Percentiles rank a stretch among this genome's conserved stretches.
These are phyloP conservation scores for Pythium oligandrum DNA, from an alignment of 352 stramenopile genomes.

Conservation along the genomic window DNA sequence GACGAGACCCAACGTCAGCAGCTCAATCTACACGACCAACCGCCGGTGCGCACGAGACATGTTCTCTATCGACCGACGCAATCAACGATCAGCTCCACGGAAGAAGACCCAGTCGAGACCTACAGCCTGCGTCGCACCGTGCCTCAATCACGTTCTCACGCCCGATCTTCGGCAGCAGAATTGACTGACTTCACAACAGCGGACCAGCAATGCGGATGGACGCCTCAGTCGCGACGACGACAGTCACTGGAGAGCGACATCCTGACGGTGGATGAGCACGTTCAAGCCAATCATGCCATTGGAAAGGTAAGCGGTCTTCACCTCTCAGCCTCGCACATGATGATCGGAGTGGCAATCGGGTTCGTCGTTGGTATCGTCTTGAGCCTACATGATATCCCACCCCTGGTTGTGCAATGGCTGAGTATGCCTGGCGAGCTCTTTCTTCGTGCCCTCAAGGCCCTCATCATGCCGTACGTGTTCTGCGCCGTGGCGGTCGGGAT, in stretches of 20 bases:
- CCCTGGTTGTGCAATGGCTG: constrained; percentile 44
- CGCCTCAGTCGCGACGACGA: not conserved
- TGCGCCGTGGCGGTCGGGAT: constrained; percentile 73
- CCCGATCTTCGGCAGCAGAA: not conserved
- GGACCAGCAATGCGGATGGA: not conserved
- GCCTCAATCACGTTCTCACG: not conserved
- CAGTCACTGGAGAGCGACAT: not conserved
- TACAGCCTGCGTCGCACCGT: not conserved
- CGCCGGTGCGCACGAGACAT: not conserved
- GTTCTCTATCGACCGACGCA: not conserved
- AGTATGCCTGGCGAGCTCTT: constrained; percentile 73
- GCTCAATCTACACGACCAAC: not conserved
- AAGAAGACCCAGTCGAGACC: not conserved
- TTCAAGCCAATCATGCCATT: too few species aligned
- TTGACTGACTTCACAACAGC: not conserved
- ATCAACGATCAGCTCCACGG: not conserved
- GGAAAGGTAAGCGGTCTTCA: constrained; percentile 24
- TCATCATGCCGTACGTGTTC: constrained; percentile 83
- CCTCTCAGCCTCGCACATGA: constrained; percentile 47
- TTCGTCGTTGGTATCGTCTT: constrained; percentile 50
- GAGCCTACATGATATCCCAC: constrained; percentile 33
- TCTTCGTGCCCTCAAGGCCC: constrained; percentile 62
- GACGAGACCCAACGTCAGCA: not conserved
- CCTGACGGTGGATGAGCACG: too few species aligned
- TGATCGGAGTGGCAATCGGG: constrained; percentile 44